Percentiles rank a stretch among this genome's conserved stretches.
These are phyloP conservation scores for Cyclostephanos tholiformis DNA, from an alignment of 108 stramenopile genomes.

Conservation along the genomic window DNA sequence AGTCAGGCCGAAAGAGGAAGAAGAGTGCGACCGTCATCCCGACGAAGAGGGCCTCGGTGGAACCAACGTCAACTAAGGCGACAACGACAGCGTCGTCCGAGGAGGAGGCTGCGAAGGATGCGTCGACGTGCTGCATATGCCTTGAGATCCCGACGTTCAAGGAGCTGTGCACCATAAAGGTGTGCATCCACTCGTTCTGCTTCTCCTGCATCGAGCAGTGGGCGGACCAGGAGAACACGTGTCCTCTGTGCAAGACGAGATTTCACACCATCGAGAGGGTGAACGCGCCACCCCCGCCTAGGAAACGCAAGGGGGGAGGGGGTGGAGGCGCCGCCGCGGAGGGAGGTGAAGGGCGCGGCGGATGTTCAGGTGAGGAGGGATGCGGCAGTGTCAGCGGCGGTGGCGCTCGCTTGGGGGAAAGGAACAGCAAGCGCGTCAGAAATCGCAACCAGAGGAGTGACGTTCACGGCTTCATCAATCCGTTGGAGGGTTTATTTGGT, in stretches of 20 bases:
- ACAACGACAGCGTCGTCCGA: too few species aligned
- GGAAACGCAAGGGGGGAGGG: conserved; percentile 16
- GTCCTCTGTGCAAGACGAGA: conserved; percentile 85
- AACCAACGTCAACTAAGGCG: too few species aligned
- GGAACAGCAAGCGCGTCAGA: conserved; percentile 69
- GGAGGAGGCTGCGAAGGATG: too few species aligned
- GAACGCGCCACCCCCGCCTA: conserved; percentile 28
- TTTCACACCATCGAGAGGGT: conserved; percentile 81
- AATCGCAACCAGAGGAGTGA: conserved; percentile 71
- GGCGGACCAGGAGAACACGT: conserved; percentile 86
- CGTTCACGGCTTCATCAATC: conserved; percentile 24
- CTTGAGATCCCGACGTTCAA: conserved; percentile 62
- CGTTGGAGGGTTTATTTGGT: conserved; percentile 44
- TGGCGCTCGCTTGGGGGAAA: neutral
- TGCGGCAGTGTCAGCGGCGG: too few species aligned
- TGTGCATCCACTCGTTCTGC: conserved; percentile 84
- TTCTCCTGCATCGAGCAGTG: conserved; percentile 87
- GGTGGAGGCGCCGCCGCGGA: too few species aligned
- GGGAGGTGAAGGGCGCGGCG: neutral
- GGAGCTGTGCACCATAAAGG: conserved; percentile 64
- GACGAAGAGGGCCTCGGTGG: too few species aligned
- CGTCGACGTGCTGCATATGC: conserved; percentile 75
- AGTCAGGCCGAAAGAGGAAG: too few species aligned
- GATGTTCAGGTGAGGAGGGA: conserved; percentile 9
- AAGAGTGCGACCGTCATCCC: too few species aligned